Percentiles rank a stretch among this genome's conserved stretches.
phyloP scores from a whole-genome alignment of 2,329 filamentous ascomycete genomes.

The Hansfordia pulvinata region DNA sequence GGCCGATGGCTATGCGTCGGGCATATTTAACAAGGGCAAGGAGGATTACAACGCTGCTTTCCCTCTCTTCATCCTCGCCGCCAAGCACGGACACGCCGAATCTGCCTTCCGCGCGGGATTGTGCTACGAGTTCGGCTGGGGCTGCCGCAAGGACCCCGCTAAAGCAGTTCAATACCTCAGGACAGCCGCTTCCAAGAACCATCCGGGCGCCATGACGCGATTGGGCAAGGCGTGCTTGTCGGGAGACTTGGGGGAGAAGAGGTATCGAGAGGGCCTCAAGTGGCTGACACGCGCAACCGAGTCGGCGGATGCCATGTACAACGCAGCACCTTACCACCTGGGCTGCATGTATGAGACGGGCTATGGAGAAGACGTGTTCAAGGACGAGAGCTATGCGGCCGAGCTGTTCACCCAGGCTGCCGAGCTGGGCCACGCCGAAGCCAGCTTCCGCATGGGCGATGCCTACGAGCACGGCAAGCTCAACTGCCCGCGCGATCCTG shows the following conservation, averaged over 20 bases:
- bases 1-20: constrained; percentile 85
- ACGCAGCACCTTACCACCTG: constrained; percentile 82
- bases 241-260: constrained; percentile 76
- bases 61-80: constrained; percentile 80
- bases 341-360: constrained; percentile 80
- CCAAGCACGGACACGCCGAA: constrained; percentile 94
- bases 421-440: constrained; percentile 78
- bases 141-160: constrained; percentile 73
- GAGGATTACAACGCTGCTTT: constrained; percentile 87
- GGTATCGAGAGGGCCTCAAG: constrained; percentile 83
- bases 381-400: constrained; percentile 78
- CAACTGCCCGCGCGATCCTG: constrained; percentile 78
- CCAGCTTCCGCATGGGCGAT: constrained; percentile 81
- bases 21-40: constrained; percentile 88
- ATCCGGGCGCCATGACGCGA: constrained; percentile 88
- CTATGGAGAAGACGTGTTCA: constrained; percentile 90
- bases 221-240: constrained; percentile 82
- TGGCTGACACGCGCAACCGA: constrained; percentile 93
- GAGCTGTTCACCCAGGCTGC: constrained; percentile 91
- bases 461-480: constrained; percentile 90
- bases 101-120: constrained; percentile 86
- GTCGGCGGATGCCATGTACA: constrained; percentile 82
- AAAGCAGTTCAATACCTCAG: constrained; percentile 93
- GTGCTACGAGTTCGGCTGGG: constrained; percentile 98
- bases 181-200: constrained; percentile 80